Percentiles rank a stretch among this genome's conserved stretches.
Conservation (phyloP, 495 filamentous ascomycete genomes). For the Aspergillus biplanus region DNA sequence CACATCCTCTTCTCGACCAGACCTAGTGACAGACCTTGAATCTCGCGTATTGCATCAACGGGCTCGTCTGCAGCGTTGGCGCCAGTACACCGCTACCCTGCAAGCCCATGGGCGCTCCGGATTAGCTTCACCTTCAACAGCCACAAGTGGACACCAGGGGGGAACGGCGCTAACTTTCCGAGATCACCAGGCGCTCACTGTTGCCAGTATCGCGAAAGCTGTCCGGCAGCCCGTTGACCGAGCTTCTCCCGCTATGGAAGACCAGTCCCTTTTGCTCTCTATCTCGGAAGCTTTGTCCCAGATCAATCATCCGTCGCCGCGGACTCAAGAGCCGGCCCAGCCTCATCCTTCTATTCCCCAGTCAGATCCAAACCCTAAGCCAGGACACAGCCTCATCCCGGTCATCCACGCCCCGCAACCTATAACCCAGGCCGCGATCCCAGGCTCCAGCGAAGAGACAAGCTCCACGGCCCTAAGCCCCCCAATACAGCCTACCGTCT, state of each 20-base stretch:
- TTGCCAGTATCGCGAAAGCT: conserved; percentile 47
- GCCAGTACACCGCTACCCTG: conserved; percentile 59
- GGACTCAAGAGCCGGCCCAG: background rate
- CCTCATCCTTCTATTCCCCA: background rate
- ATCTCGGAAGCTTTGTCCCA: conserved; percentile 58
- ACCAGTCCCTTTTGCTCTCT: conserved; percentile 55
- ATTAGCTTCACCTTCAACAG: conserved; percentile 12
- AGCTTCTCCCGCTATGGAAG: conserved; percentile 47
- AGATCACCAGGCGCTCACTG: conserved; percentile 44
- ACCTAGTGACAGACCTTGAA: conserved; percentile 63
- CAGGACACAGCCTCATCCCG: conserved; percentile 16
- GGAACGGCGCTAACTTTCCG: conserved; percentile 34
- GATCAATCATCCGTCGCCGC: conserved; percentile 49
- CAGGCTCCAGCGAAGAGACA: background rate
- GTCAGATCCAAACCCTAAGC: background rate
- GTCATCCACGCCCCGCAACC: conserved; percentile 19
- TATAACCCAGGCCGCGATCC: background rate
- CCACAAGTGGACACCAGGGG: conserved; percentile 12
- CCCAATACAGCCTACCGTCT: background rate
- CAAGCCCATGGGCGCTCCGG: conserved; percentile 24
- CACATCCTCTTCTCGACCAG: conserved; percentile 32
- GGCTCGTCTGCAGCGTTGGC: conserved; percentile 69
- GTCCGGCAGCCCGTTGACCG: conserved; percentile 45
- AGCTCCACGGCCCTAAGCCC: background rate
- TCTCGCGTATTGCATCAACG: conserved; percentile 62